Base-by-base conservation (phyloP, 2,329 filamentous ascomycete species). In the Alternaria tenuissima region DNA sequence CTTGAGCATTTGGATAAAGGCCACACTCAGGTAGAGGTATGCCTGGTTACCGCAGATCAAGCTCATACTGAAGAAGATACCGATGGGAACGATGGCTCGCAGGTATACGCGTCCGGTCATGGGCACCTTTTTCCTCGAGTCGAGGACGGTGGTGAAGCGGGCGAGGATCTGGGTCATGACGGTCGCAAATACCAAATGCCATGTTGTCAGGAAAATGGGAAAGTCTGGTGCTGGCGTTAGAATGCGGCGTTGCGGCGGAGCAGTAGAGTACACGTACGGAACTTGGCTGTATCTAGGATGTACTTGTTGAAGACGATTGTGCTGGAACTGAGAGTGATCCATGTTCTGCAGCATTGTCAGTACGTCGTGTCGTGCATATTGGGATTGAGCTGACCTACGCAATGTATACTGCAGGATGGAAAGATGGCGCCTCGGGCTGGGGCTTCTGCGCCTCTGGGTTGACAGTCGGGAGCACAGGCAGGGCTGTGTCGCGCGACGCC, bases 261-360 rank as follows among this genome's bases (percentile, higher is more conserved):
- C 36, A 36, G 52, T 30, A 39, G 54, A 11, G 49, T 49, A n/a
- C 18, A 79, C 89, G 84, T 86, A 92, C 90, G 87, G 84, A 97
- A 97, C 65, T 92, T 86, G 65, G 90, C 86, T 39, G 90, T 94
- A 74, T 94, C 89, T 64, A 98, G 87, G 74, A 99, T 93, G 88
- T 92, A 97, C 88, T 99, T 99, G 89, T 99, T 98, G 90, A 97
- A 98, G 64, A 99, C 85, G 79, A 99, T 99, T 77, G 98, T 93
- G 73, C 91, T 92, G 43, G 93, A 97, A 76, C 92, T 96, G 79
- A 97, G 86, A 61, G 89, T 84, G 77, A 99, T 98, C 95, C 95
- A 99, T 70, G 89, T 85, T 73, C 94, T 97, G 79, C 52, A 36
- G 52, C 14, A 56, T 51, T 39, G 64, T 77, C 60, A 76, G 74